Evolutionary conservation across 2,329 filamentous ascomycete genomes (phyloP), one percentile per base, ranked within the genome.

Genomic region (Westerdykella sp.): DNA sequence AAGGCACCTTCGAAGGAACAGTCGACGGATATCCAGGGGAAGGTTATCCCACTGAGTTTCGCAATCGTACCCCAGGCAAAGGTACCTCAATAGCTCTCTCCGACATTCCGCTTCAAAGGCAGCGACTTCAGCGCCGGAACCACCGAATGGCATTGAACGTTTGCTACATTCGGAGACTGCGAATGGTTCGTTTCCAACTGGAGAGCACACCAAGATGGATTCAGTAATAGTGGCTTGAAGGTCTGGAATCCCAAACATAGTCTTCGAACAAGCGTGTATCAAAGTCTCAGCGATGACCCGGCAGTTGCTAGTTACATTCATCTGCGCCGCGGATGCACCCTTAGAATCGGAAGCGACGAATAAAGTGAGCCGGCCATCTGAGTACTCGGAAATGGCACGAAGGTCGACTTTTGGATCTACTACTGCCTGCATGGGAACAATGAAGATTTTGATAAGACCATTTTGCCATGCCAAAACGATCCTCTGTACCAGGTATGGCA

Each of bases 41-140:
- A 78, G 57, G 18, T 54, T 60, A 31, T 78, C 75, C 76, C 76
- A 79, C 23, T 75, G 65, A 9, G 66, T 67, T 41, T 78, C 74
- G 38, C 66, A 67, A 34, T 77, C 67, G 23, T 75, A 68, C 0
- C 74, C 73, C 18, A 78, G 56, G 39, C 72, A 74, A 4, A 75
- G 57, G 42, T 72, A 67, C 14, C 67, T 63, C 12, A 78, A 56
- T 1, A 75, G 55, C n/a, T 75, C 69, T 53, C 64, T 69, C 40
- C 69, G 69, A 34, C 67, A 57, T 2, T 46, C 42, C 5, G 16
- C 45, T 22, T 61, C 56, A 28, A 63, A 64, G 2, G 43, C 47
- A 3, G 42, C 35, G 1, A 55, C 47, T 25, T 60, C 42, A 4
- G 49, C 12, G 6, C 53, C 56, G 1, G 44, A 41, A 11, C 45